phyloP scores from a whole-genome alignment of 106 monocot genomes.

The Phalaenopsis aphrodite region DNA sequence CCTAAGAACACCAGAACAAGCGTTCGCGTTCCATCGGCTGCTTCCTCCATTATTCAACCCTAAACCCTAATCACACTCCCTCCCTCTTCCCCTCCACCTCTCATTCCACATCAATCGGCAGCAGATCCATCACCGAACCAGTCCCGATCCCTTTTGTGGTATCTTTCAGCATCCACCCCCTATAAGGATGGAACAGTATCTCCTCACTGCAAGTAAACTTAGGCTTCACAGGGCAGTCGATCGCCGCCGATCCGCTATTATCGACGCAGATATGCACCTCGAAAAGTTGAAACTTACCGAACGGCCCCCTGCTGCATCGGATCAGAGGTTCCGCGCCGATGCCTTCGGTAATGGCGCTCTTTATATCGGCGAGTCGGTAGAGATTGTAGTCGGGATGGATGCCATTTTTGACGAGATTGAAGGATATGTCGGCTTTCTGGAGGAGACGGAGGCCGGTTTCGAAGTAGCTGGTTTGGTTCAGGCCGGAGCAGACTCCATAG shows the following conservation, averaged over 20 bases:
- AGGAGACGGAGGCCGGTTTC: not conserved
- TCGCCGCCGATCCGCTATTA: not conserved
- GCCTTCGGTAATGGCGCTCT: slow-evolving; percentile 4
- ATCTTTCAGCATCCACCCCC: not conserved
- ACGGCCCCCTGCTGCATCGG: slow-evolving; percentile 6
- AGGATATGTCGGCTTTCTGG: not conserved
- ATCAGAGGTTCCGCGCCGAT: not conserved
- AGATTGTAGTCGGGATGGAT: not conserved
- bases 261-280: slow-evolving; percentile 1
- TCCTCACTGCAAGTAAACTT: slow-evolving; percentile 5
- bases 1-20: no score
- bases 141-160: not conserved
- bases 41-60: no score
- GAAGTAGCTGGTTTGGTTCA: slow-evolving; percentile 12
- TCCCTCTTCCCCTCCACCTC: not conserved
- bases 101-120: not conserved
- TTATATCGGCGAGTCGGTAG: not conserved
- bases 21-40: no score
- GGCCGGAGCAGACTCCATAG: slow-evolving; percentile 20
- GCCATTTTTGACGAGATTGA: not conserved
- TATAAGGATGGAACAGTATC: slow-evolving; percentile 7
- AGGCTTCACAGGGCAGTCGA: not conserved
- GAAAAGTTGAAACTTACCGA: not conserved
- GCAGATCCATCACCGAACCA: not conserved
- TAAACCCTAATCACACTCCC: no score